These are phyloP conservation scores for Jasminum sambac DNA, from an alignment of 257 asterid species.

Conservation along the genomic window DNA sequence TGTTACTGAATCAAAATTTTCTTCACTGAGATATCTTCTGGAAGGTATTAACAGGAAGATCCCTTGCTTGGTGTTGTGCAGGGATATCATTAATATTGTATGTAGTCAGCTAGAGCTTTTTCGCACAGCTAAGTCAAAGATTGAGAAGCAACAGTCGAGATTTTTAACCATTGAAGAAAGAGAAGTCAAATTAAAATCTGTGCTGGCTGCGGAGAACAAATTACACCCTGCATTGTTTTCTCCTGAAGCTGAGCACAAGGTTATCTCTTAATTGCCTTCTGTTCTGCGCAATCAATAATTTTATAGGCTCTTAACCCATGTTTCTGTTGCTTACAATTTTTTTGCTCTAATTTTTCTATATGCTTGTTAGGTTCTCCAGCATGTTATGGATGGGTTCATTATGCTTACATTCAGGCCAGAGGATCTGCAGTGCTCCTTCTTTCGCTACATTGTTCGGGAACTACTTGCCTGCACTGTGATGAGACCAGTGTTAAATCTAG, in stretches of 20 bases:
- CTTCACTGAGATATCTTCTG: slow-evolving; percentile 22
- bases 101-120: slow-evolving; percentile 74
- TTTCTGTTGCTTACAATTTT: slow-evolving; percentile 23
- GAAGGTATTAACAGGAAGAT: slow-evolving; percentile 23
- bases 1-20: slow-evolving; percentile 27
- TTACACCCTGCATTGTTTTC: slow-evolving; percentile 92
- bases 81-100: slow-evolving; percentile 67
- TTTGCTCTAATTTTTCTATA: slow-evolving; percentile 17
- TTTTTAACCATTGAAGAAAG: slow-evolving; percentile 63
- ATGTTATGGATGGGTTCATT: slow-evolving; percentile 83
- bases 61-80: slow-evolving; percentile 42
- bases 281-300: slow-evolving; percentile 9
- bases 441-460: slow-evolving; percentile 72
- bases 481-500: slow-evolving; percentile 89
- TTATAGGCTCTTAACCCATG: slow-evolving; percentile 2
- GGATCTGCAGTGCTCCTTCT: slow-evolving; percentile 83
- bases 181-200: slow-evolving; percentile 62
- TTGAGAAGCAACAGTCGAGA: slow-evolving; percentile 56
- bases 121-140: slow-evolving; percentile 61
- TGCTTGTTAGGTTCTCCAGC: slow-evolving; percentile 90
- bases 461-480: slow-evolving; percentile 93
- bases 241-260: slow-evolving; percentile 98
- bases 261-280: slow-evolving; percentile 32
- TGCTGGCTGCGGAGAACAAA: slow-evolving; percentile 81
- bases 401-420: slow-evolving; percentile 68